Base-by-base conservation (phyloP, 1,284 basidiomycete species). In the Cerrena zonata region DNA sequence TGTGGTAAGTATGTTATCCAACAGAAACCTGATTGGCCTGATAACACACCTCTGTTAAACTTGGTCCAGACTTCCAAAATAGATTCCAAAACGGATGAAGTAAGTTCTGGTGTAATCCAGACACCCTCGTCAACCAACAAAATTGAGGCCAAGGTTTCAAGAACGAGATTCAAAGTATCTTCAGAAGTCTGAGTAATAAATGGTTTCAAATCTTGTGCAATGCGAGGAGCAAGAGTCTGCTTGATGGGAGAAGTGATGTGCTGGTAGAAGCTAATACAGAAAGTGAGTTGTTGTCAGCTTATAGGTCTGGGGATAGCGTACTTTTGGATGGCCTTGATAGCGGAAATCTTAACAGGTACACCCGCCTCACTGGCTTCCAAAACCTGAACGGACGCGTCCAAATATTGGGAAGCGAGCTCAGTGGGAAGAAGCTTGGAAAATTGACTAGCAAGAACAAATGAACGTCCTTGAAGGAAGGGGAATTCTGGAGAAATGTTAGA, bases 371-470 rank as follows among this genome's bases (percentile, higher is more conserved):
- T 62, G 0, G 83, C 77, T 63, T 93, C 90, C n/a, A 98, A 77
- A 1, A 91, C 91, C 39, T 85, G 79, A 25, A 95, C 77, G 0
- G 94, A 90, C 4, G 91, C 90, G 21, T 87, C 81, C 27, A 99
- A 75, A 63, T 97, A 97, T 62, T 92, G 89, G 1, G 79, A 79
- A 2, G 87, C 84, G 39, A 93, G 73, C 49, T 83, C 75, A 1
- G 75, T 59, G 0, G 91, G 87, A 5, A 98, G 73, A 2, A 86
- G 68, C 52, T 82, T 81, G 0, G 91, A 80, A 61, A 85, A 97
- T 64, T 94, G 89, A 60, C 91, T 93, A 0, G 93, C 92, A 61
- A 98, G 95, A 37, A 98, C 91, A 56, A 98, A 96, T 2, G 86
- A 89, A 50, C 95, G 79, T 7, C 95, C 96, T 69, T 96, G 94